These are phyloP conservation scores for Saturnispora serradocipensis DNA, from an alignment of 805 yeast genomes.

Conservation along the genomic window DNA sequence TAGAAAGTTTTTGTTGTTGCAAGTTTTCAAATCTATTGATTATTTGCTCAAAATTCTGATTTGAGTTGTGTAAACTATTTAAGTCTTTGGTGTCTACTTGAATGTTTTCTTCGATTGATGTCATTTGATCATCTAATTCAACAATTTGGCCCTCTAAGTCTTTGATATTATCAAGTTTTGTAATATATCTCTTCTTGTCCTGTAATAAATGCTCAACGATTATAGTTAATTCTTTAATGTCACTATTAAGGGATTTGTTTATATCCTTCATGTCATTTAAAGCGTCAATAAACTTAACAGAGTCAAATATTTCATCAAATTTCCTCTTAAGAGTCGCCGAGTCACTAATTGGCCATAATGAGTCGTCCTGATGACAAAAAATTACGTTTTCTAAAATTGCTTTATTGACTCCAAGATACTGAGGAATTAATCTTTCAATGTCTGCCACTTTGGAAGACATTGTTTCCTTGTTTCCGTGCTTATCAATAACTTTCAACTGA, in stretches of 20 bases:
- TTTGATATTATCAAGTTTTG: conserved; percentile 39
- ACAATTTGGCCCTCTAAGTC: conserved; percentile 37
- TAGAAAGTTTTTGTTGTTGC: conserved; percentile 35
- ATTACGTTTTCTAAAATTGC: conserved; percentile 87
- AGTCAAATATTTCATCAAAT: conserved; percentile 95
- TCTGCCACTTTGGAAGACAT: conserved; percentile 78
- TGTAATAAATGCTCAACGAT: conserved; percentile 66
- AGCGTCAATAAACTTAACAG: conserved; percentile 85
- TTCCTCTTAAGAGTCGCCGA: conserved; percentile 81
- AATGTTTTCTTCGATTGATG: conserved; percentile 39
- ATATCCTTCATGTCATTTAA: conserved; percentile 68
- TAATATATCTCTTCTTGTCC: conserved; percentile 66
- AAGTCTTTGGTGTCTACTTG: conserved; percentile 47
- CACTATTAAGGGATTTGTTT: conserved; percentile 67
- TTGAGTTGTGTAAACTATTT: conserved; percentile 57
- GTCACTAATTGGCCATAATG: conserved; percentile 93
- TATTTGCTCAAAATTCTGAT: conserved; percentile 72
- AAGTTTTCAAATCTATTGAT: conserved; percentile 55
- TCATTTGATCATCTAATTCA: conserved; percentile 39
- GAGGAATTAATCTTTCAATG: conserved; percentile 72
- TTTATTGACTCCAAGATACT: conserved; percentile 76
- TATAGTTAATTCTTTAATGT: conserved; percentile 67
- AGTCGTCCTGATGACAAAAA: conserved; percentile 96
- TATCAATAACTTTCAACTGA: conserved; percentile 57
- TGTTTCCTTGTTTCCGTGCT: conserved; percentile 57